Percentiles rank a stretch among this genome's conserved stretches.
phyloP scores from a whole-genome alignment of 768 basidiomycete species.

The Pleurotus djamor region DNA sequence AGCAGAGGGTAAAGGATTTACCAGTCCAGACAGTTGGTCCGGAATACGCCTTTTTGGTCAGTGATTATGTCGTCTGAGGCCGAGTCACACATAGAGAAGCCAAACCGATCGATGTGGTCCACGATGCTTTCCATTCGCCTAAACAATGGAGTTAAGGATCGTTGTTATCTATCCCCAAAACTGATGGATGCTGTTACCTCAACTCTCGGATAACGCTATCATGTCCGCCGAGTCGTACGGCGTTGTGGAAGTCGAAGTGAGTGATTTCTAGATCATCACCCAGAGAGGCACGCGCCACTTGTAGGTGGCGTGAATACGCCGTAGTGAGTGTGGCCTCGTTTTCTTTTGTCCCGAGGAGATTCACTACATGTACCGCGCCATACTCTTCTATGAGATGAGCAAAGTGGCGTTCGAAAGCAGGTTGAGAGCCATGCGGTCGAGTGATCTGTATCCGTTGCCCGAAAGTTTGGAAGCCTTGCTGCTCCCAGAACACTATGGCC shows the following conservation, averaged over 20 bases:
- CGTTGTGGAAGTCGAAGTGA: conserved; percentile 92
- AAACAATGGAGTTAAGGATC: not conserved
- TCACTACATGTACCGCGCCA: conserved; percentile 81
- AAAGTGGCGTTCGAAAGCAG: conserved; percentile 96
- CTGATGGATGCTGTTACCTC: conserved; percentile 33
- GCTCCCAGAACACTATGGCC: conserved; percentile 93
- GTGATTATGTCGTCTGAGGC: conserved; percentile 69
- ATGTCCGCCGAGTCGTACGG: conserved; percentile 79
- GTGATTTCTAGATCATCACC: conserved; percentile 77
- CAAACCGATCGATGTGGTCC: conserved; percentile 73
- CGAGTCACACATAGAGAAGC: conserved; percentile 81
- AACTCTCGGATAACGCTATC: conserved; percentile 82
- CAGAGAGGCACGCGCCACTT: conserved; percentile 57
- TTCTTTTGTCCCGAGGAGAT: conserved; percentile 89
- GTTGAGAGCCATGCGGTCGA: conserved; percentile 92
- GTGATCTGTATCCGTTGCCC: conserved; percentile 94
- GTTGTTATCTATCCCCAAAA: no score
- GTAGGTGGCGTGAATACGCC: conserved; percentile 82
- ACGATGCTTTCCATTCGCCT: conserved; percentile 61
- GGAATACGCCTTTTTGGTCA: conserved; percentile 89
- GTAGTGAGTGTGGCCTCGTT: conserved; percentile 84
- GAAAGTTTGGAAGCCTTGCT: conserved; percentile 93
- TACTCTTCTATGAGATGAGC: conserved; percentile 86
- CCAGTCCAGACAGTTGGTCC: conserved; percentile 97
- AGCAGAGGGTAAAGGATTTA: conserved; percentile 25